A percentile compares a stretch with the other conserved stretches of the same genome.
Conservation (phyloP, 1,284 basidiomycete species). For the Sphagnurus paluster region DNA sequence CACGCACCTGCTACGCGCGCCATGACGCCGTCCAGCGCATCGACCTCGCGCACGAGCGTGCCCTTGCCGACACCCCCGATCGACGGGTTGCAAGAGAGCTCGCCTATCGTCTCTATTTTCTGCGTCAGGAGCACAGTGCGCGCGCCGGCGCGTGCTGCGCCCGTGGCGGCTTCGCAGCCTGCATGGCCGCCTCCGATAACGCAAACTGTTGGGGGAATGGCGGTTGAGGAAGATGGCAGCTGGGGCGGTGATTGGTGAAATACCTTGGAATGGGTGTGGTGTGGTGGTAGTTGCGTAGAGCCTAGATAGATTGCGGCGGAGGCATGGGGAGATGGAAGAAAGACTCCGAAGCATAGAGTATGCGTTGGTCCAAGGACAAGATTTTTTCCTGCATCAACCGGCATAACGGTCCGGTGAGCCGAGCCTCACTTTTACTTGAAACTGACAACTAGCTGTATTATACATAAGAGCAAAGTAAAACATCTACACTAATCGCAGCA, state of each 20-base stretch:
- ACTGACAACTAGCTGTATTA: not conserved
- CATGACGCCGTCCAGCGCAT: conserved; percentile 85
- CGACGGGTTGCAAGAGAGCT: conserved; percentile 89
- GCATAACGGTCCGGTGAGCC: no score
- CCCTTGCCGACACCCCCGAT: conserved; percentile 91
- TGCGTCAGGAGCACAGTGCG: conserved; percentile 82
- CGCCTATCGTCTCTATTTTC: conserved; percentile 78
- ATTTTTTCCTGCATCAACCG: no score
- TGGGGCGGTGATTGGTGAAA: not conserved
- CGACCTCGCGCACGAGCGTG: conserved; percentile 84
- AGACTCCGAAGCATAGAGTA: conserved; percentile 20
- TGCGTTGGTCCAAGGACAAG: no score
- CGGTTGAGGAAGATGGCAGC: not conserved
- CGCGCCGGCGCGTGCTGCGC: conserved; percentile 80
- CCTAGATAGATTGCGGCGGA: conserved; percentile 13
- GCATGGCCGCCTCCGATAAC: conserved; percentile 93
- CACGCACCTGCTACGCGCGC: conserved; percentile 71
- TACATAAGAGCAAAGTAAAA: not conserved
- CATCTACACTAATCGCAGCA: not conserved
- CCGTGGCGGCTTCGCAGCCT: conserved; percentile 88
- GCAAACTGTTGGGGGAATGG: conserved; percentile 51
- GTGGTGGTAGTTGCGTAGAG: conserved; percentile 10
- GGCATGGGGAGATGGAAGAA: conserved; percentile 10
- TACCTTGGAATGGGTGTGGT: conserved; percentile 16
- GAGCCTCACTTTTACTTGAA: no score